Percentiles rank a stretch among this genome's conserved stretches.
Evolutionary conservation across 2,329 filamentous ascomycete species (phyloP).

Genomic region (Fusarium fujikuroi): DNA sequence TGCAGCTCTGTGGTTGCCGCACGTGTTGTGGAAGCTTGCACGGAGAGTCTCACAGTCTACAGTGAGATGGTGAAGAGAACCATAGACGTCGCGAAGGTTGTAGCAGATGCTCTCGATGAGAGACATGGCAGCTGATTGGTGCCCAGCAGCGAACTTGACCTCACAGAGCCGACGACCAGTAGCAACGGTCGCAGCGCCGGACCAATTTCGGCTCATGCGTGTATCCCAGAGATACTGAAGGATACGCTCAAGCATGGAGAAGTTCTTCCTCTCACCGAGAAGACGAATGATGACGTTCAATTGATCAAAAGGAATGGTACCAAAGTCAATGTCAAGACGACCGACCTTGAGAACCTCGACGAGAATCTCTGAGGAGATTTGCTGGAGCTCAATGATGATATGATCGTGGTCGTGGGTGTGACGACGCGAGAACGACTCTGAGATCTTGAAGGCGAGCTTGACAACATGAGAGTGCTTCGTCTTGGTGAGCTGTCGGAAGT

Average conservation of each 20-base stretch:
- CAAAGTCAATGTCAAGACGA: neutral
- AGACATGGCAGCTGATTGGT: neutral
- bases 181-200: neutral
- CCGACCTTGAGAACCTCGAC: neutral
- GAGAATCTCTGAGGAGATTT: slow-evolving; percentile 2
- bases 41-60: neutral
- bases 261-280: neutral
- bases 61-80: neutral
- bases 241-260: slow-evolving; percentile 1
- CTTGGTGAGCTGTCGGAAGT: slow-evolving; percentile 1
- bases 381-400: neutral
- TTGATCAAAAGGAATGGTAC: neutral
- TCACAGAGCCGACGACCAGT: neutral
- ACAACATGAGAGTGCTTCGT: neutral
- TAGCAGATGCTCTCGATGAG: neutral
- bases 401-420: neutral
- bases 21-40: slow-evolving; percentile 1
- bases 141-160: neutral
- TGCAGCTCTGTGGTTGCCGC: neutral
- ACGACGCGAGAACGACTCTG: neutral
- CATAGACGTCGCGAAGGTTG: neutral
- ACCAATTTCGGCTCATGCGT: slow-evolving; percentile 2
- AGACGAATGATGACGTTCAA: slow-evolving; percentile 1
- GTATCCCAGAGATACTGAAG: slow-evolving; percentile 9
- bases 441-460: neutral